These are phyloP conservation scores for Pythium plurisporium DNA, from an alignment of 352 stramenopile species.

Conservation along the genomic window DNA sequence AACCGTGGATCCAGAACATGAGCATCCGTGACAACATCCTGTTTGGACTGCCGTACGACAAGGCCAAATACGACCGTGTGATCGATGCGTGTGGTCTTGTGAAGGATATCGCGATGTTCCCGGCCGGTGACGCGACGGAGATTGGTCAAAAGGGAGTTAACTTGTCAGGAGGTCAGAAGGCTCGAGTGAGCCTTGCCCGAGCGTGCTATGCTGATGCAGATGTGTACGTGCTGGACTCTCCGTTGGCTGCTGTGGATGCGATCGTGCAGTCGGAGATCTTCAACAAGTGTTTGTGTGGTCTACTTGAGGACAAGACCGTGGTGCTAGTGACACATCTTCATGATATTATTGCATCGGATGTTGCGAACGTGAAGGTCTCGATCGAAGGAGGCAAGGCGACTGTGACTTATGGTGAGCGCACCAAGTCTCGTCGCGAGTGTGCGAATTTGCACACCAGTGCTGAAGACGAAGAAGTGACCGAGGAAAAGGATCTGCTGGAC, in stretches of 20 bases:
- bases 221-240: slow-evolving; percentile 90
- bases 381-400: slow-evolving; percentile 1
- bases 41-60: slow-evolving; percentile 72
- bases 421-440: slow-evolving; percentile 1
- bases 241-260: slow-evolving; percentile 91
- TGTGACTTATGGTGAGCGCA: background rate
- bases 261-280: slow-evolving; percentile 94
- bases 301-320: slow-evolving; percentile 58
- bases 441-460: background rate
- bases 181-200: slow-evolving; percentile 57
- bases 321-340: slow-evolving; percentile 91
- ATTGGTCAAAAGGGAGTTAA: slow-evolving; percentile 96
- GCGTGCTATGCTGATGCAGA: slow-evolving; percentile 60
- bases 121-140: slow-evolving; percentile 88
- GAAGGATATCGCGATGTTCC: slow-evolving; percentile 84
- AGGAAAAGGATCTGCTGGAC: background rate
- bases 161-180: slow-evolving; percentile 92
- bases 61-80: slow-evolving; percentile 46
- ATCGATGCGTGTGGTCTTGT: slow-evolving; percentile 76
- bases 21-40: slow-evolving; percentile 93
- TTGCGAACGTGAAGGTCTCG: slow-evolving; percentile 20
- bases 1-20: slow-evolving; percentile 95
- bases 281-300: slow-evolving; percentile 38
- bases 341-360: slow-evolving; percentile 47
- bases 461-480: background rate